Evolutionary conservation across 1,139 yeast species (phyloP).

Genomic region (Dujonia santamariae): DNA sequence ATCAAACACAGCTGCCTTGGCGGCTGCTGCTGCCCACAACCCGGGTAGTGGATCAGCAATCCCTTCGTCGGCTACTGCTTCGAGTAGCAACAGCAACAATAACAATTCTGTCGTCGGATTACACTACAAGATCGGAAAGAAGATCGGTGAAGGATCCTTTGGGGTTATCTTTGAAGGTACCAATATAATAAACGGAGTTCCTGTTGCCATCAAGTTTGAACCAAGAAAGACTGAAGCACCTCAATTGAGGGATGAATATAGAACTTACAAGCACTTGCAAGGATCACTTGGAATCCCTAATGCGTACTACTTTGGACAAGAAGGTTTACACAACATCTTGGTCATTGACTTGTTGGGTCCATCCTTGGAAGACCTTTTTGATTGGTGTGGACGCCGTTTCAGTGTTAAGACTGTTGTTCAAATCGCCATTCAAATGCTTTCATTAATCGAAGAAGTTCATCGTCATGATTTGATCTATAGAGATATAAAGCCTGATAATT

Average conservation of each 20-base stretch:
- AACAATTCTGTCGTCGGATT: conserved; percentile 64
- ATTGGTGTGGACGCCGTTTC: conserved; percentile 96
- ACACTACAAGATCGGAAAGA: conserved; percentile 77
- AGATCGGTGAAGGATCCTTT: conserved; percentile 83
- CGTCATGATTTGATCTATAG: conserved; percentile 87
- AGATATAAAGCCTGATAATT: conserved; percentile 95
- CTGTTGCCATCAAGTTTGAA: conserved; percentile 77
- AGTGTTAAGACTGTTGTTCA: conserved; percentile 84
- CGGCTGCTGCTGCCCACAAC: conserved; percentile 36
- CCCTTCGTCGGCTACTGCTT: conserved; percentile 15
- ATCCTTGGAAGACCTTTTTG: conserved; percentile 90
- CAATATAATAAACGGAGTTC: conserved; percentile 68
- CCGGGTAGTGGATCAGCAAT: conserved; percentile 17
- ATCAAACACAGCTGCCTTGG: conserved; percentile 38
- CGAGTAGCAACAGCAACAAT: conserved; percentile 18
- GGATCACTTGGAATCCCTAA: conserved; percentile 85
- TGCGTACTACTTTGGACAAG: conserved; percentile 96
- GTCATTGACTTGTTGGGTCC: conserved; percentile 95
- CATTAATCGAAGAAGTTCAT: conserved; percentile 82
- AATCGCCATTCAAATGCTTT: conserved; percentile 90
- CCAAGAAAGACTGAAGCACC: conserved; percentile 98
- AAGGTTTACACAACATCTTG: conserved; percentile 89
- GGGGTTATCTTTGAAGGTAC: conserved; percentile 83
- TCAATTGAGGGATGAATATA: conserved; percentile 90
- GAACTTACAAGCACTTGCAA: conserved; percentile 84